These are phyloP conservation scores for Epichloe aotearoae DNA, from an alignment of 2,329 filamentous ascomycete genomes.

Conservation along the genomic window DNA sequence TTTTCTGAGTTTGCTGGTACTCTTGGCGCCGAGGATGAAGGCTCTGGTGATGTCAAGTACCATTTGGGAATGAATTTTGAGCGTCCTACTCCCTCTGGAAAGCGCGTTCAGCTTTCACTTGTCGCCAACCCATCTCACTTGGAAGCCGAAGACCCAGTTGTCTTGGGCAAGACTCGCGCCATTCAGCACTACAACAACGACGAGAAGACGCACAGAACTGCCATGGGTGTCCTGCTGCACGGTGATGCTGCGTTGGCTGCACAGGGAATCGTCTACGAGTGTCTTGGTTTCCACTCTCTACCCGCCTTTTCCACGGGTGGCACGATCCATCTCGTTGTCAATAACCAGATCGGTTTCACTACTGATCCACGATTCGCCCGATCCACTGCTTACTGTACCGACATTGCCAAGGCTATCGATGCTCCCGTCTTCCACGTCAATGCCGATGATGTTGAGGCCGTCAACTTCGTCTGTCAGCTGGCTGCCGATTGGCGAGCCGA, in stretches of 20 bases:
- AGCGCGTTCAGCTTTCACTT: slow-evolving; percentile 96
- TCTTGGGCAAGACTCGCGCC: slow-evolving; percentile 91
- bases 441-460: slow-evolving; percentile 92
- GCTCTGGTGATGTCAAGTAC: slow-evolving; percentile 98
- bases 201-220: slow-evolving; percentile 73
- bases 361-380: slow-evolving; percentile 95
- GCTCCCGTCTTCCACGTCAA: slow-evolving; percentile 99
- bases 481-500: slow-evolving; percentile 96
- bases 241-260: slow-evolving; percentile 95
- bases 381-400: slow-evolving; percentile 96
- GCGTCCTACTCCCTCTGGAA: slow-evolving; percentile 91
- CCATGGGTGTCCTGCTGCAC: slow-evolving; percentile 92
- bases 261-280: slow-evolving; percentile 97
- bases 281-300: slow-evolving; percentile 90
- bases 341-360: slow-evolving; percentile 99
- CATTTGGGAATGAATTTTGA: slow-evolving; percentile 99
- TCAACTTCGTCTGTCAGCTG: slow-evolving; percentile 96
- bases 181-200: slow-evolving; percentile 99
- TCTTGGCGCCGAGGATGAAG: slow-evolving; percentile 78
- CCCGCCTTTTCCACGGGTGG: slow-evolving; percentile 95
- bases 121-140: slow-evolving; percentile 98
- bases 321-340: slow-evolving; percentile 92
- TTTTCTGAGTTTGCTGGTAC: slow-evolving; percentile 96
- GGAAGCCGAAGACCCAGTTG: slow-evolving; percentile 95
- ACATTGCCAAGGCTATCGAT: slow-evolving; percentile 97